Evolutionary conservation across 2,329 filamentous ascomycete species (phyloP), one percentile per base, ranked within the genome.

Genomic region (Fusarium sarcochroum): DNA sequence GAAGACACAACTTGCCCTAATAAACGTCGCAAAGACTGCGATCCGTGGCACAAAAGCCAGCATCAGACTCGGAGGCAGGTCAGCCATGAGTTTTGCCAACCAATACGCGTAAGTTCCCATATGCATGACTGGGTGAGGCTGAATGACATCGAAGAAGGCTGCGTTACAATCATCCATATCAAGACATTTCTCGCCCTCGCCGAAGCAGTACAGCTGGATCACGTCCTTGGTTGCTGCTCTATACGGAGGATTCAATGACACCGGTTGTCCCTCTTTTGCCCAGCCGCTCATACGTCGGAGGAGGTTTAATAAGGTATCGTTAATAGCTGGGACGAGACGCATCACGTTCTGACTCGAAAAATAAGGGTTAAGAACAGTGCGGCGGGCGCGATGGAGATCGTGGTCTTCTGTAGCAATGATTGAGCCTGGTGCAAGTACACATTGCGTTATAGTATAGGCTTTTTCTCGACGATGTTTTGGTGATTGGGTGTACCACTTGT

Each of bases 131-230:
- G 52, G 15, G 14, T 63, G 41, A 2, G 71, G 68, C 11, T 34
- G 52, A 9, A 74, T 51, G 11, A 71, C 34, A 17, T 72, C 68
- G 47, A 77, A 76, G 55, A 77, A 77, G 1, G 52, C 58, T 2
- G 67, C 66, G 25, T 76, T 75, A 48, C 66, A 76, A 45, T 78
- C 71, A 17, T 74, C 69, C 71, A 73, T 75, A 20, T 76, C 66
- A 2, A 77, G 74, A 47, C 68, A 76, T 40, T 66, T 75, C 14
- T 60, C 52, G 14, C 71, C 73, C 5, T 71, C 65, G 3, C 73
- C 73, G 8, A 73, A 51, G 0, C 67, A 62, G 41, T 72, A 73
- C 3, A 54, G 30, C 18, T 67, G 57, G 17, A 73, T 73, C 4
- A 73, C 60, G 11, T 72, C 71, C 35, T 67, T 71, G 18, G 69